phyloP scores from a whole-genome alignment of 768 basidiomycete genomes.

The Pulveroboletus sp. region DNA sequence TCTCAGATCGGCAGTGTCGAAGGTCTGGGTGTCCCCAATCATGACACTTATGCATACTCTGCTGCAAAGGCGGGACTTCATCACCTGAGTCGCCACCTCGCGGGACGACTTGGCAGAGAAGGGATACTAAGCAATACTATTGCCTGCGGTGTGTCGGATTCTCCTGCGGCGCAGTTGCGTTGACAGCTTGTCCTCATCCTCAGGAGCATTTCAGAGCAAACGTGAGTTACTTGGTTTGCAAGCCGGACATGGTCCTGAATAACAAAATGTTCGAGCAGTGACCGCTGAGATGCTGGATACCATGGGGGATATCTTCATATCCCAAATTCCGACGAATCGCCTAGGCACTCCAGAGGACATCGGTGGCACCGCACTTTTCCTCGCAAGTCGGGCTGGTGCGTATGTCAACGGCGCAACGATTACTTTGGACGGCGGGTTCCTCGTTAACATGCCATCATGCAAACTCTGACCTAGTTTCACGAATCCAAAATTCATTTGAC shows the following conservation, averaged over 20 bases:
- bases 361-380: constrained; percentile 59
- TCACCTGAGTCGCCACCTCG: constrained; percentile 56
- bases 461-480: constrained; percentile 26
- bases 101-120: constrained; percentile 49
- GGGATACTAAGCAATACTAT: constrained; percentile 60
- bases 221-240: constrained; percentile 21
- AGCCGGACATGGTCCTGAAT: background rate
- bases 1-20: constrained; percentile 60
- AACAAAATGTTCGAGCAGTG: constrained; percentile 34
- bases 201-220: constrained; percentile 41
- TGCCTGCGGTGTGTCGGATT: constrained; percentile 45
- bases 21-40: constrained; percentile 45
- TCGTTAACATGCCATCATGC: constrained; percentile 37
- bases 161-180: background rate
- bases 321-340: constrained; percentile 46
- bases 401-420: constrained; percentile 65
- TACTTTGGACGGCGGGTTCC: constrained; percentile 54
- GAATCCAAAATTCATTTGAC: background rate
- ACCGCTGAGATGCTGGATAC: constrained; percentile 48
- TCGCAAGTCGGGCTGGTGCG: constrained; percentile 53
- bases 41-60: constrained; percentile 63
- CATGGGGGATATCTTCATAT: too few relatives aligned
- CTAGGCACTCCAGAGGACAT: too few relatives aligned
- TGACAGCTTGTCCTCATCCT: background rate
- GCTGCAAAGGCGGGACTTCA: constrained; percentile 60